Percentiles rank a stretch among this genome's conserved stretches.
These are phyloP conservation scores for Sporothrix inflata DNA, from an alignment of 2,329 filamentous ascomycete genomes.

Conservation along the genomic window DNA sequence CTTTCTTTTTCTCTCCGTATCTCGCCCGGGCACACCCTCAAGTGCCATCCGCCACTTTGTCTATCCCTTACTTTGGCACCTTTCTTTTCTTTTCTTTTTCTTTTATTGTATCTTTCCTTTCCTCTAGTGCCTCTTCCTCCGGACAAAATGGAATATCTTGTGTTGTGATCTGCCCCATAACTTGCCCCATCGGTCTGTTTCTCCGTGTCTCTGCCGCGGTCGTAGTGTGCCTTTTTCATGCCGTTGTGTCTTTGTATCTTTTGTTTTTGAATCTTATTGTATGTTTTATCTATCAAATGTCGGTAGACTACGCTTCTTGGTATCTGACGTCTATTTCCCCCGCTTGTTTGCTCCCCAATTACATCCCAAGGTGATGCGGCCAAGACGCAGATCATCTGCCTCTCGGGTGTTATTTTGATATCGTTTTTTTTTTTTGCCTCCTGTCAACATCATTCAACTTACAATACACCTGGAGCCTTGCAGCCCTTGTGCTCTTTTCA, in stretches of 20 bases:
- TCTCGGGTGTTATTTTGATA: neutral
- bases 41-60: neutral
- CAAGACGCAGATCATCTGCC: neutral
- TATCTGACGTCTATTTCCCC: neutral
- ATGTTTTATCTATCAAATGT: neutral
- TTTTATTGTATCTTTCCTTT: neutral
- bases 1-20: neutral
- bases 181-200: constrained; percentile 8
- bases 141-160: neutral
- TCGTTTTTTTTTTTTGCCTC: neutral
- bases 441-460: neutral
- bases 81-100: neutral
- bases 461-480: neutral
- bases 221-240: constrained; percentile 2
- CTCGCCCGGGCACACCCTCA: neutral
- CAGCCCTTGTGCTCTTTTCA: neutral
- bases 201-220: constrained; percentile 23
- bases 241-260: neutral
- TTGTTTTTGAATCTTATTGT: neutral
- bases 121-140: neutral
- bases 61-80: neutral
- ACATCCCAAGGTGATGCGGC: neutral
- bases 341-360: neutral
- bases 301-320: neutral
- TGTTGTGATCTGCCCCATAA: neutral